A percentile compares a stretch with the other conserved stretches of the same genome.
Conservation (phyloP, 768 basidiomycete genomes). For the Amylocystis lapponica region DNA sequence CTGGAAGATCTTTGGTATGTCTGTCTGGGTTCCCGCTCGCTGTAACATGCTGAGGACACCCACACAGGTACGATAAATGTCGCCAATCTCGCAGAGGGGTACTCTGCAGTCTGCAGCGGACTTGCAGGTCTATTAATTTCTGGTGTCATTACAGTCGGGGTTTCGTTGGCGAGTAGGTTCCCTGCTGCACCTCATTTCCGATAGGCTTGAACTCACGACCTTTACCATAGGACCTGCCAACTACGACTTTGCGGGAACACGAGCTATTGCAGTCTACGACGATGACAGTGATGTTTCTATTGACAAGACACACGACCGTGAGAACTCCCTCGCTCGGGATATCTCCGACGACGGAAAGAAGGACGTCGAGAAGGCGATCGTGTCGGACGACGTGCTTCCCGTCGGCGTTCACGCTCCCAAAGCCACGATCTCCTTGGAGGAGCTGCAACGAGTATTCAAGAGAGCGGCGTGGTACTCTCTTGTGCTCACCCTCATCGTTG, state of each 20-base stretch:
- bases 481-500: constrained; percentile 20
- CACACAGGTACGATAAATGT: constrained; percentile 27
- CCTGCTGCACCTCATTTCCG: not conserved
- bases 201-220: not conserved
- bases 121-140: constrained; percentile 27
- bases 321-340: too few relatives aligned
- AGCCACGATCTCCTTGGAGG: constrained; percentile 2
- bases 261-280: constrained; percentile 26
- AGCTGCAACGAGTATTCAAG: constrained; percentile 21
- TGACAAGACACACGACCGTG: not conserved
- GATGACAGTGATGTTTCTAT: not conserved
- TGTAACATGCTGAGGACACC: not conserved
- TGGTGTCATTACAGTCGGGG: constrained; percentile 24
- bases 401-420: not conserved
- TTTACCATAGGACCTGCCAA: constrained; percentile 22
- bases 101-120: constrained; percentile 31
- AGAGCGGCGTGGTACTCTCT: constrained; percentile 26
- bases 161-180: constrained; percentile 25
- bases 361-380: constrained; percentile 1
- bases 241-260: constrained; percentile 30
- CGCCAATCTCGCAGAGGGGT: constrained; percentile 27
- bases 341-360: constrained; percentile 8
- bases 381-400: constrained; percentile 1
- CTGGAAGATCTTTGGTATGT: constrained; percentile 41
- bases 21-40: not conserved